These are phyloP conservation scores for Dioscorea cayenensis DNA, from an alignment of 116 monocot species.

Conservation along the genomic window DNA sequence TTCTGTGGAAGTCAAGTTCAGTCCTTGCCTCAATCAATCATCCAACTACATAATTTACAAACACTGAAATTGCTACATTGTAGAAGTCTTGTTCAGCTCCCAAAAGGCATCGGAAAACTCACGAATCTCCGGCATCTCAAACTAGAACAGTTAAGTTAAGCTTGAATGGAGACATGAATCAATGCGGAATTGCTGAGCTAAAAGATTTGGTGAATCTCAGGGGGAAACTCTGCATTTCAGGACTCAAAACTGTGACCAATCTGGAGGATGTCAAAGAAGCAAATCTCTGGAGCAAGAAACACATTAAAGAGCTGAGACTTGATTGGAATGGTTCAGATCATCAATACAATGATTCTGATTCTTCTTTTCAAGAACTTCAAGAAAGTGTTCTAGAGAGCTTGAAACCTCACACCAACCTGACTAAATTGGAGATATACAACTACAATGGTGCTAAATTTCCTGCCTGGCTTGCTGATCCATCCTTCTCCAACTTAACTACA, in stretches of 20 bases:
- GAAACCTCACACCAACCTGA: background rate
- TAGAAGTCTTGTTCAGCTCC: background rate
- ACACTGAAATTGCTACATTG: slow-evolving; percentile 6
- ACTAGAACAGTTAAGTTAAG: background rate
- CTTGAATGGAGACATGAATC: background rate
- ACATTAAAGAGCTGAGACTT: background rate
- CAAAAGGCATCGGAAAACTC: slow-evolving; percentile 7
- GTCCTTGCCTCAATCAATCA: slow-evolving; percentile 10
- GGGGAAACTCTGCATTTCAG: slow-evolving; percentile 1
- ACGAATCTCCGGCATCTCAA: slow-evolving; percentile 12
- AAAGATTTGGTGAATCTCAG: background rate
- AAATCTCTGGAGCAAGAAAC: background rate
- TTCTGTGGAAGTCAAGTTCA: background rate
- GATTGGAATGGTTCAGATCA: background rate
- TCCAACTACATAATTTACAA: slow-evolving; percentile 13
- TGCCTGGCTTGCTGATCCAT: background rate
- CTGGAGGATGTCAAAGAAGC: background rate
- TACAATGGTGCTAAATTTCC: background rate
- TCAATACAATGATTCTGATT: background rate
- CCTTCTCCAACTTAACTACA: background rate
- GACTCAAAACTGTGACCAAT: background rate
- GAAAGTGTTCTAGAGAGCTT: background rate
- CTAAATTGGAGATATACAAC: background rate
- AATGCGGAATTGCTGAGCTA: slow-evolving; percentile 1
- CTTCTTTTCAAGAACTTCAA: background rate